These are phyloP conservation scores for Aleurites moluccanus DNA, from an alignment of 441 rosid species.

Conservation along the genomic window DNA sequence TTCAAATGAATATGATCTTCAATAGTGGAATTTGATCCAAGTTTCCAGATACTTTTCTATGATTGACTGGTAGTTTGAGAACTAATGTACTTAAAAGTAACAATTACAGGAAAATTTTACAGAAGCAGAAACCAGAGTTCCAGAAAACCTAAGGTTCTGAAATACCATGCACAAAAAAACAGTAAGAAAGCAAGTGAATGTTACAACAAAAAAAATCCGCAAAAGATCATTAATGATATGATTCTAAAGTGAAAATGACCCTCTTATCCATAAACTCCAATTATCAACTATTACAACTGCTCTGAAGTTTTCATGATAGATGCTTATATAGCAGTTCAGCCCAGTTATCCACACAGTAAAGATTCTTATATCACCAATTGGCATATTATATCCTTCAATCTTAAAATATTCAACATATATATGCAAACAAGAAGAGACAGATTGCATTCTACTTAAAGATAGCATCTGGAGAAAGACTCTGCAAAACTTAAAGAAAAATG, in stretches of 20 bases:
- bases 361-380: not conserved
- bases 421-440: not conserved
- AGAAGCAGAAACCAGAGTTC: not conserved
- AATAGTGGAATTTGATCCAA: not conserved
- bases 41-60: not conserved
- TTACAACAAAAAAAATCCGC: not conserved
- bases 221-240: not conserved
- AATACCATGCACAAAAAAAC: not conserved
- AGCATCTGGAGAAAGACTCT: not conserved
- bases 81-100: not conserved
- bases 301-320: not conserved
- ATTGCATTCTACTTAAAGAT: not conserved
- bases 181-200: not conserved
- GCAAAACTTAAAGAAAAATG: not conserved
- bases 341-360: not conserved
- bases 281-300: not conserved
- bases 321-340: not conserved
- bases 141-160: not conserved
- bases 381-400: not conserved
- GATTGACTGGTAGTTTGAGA: not conserved
- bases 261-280: not conserved
- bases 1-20: slow-evolving; percentile 12
- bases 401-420: not conserved
- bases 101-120: not conserved
- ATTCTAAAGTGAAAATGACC: not conserved